Conservation (phyloP, 2,329 filamentous ascomycete species). For the Pseudovirgaria hyperparasitica region DNA sequence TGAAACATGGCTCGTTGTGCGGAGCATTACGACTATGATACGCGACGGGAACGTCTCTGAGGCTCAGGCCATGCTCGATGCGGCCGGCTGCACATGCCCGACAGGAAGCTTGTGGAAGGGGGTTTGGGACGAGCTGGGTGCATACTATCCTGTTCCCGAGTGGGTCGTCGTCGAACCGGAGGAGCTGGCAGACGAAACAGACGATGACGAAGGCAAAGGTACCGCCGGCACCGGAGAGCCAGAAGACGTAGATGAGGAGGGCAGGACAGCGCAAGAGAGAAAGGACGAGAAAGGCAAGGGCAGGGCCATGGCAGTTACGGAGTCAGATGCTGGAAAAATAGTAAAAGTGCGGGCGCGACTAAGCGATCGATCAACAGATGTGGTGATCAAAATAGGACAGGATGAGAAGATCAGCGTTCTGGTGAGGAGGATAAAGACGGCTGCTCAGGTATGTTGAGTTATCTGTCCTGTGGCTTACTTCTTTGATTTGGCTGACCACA, state of each 20-base stretch:
- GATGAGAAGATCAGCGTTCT: conserved; percentile 50
- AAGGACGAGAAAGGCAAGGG: conserved; percentile 19
- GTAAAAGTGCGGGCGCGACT: conserved; percentile 22
- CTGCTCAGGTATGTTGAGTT: conserved; percentile 43
- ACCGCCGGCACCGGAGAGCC: conserved; percentile 10
- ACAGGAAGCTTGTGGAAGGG: conserved; percentile 27
- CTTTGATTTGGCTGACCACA: not conserved
- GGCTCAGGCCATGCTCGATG: conserved; percentile 70
- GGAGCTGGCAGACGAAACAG: conserved; percentile 21
- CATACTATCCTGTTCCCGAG: conserved; percentile 30
- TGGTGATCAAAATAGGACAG: conserved; percentile 19
- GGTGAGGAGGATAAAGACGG: conserved; percentile 48
- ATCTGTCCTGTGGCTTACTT: not conserved
- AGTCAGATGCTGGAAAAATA: conserved; percentile 10
- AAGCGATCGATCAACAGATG: conserved; percentile 25
- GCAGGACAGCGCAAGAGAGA: conserved; percentile 13
- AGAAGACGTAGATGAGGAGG: conserved; percentile 11
- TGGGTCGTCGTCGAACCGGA: conserved; percentile 33
- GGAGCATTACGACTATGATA: conserved; percentile 53
- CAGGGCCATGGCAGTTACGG: conserved; percentile 14
- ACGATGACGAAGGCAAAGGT: conserved; percentile 10
- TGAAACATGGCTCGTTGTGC: conserved; percentile 72
- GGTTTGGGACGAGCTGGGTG: conserved; percentile 31
- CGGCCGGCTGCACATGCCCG: conserved; percentile 46
- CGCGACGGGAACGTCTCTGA: conserved; percentile 36